phyloP scores from a whole-genome alignment of 192 early-diverging fungal species.

The Coemansia sp. region DNA sequence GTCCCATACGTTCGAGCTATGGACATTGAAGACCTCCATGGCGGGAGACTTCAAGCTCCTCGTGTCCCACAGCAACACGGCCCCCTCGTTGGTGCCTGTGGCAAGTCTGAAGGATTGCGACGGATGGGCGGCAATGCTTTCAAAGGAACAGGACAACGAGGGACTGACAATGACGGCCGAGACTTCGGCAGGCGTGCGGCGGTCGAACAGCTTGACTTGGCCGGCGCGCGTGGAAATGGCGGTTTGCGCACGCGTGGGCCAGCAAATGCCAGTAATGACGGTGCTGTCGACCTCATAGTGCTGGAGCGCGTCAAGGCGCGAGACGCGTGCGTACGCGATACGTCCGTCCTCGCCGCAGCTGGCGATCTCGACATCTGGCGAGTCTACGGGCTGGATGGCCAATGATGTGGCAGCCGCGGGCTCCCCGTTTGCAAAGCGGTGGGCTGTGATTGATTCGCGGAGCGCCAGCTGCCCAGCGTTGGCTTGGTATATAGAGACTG shows the following conservation, averaged over 20 bases:
- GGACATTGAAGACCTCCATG: slow-evolving; percentile 40
- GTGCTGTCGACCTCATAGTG: slow-evolving; percentile 44
- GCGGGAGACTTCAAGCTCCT: slow-evolving; percentile 35
- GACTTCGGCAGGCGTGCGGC: slow-evolving; percentile 26
- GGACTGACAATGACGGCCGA: slow-evolving; percentile 25
- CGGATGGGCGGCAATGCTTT: slow-evolving; percentile 49
- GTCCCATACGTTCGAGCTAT: slow-evolving; percentile 44
- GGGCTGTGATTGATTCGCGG: slow-evolving; percentile 37
- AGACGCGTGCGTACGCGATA: slow-evolving; percentile 19
- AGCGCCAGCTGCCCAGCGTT: slow-evolving; percentile 5
- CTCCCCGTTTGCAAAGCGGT: slow-evolving; percentile 36
- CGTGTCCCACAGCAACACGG: slow-evolving; percentile 52
- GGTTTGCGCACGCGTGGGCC: slow-evolving; percentile 47
- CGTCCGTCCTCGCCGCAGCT: slow-evolving; percentile 56
- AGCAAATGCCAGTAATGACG: slow-evolving; percentile 46
- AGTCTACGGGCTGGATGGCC: slow-evolving; percentile 27
- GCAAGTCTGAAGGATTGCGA: slow-evolving; percentile 55
- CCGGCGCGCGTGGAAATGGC: slow-evolving; percentile 45
- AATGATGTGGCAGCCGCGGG: slow-evolving; percentile 35
- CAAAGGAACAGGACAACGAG: slow-evolving; percentile 20
- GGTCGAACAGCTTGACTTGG: slow-evolving; percentile 56
- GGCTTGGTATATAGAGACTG: slow-evolving; percentile 38
- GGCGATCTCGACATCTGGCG: slow-evolving; percentile 36
- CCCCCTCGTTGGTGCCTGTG: slow-evolving; percentile 43
- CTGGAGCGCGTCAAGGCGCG: slow-evolving; percentile 35